Conservation (phyloP, 495 filamentous ascomycete species). For the Talaromyces wortmannii region DNA sequence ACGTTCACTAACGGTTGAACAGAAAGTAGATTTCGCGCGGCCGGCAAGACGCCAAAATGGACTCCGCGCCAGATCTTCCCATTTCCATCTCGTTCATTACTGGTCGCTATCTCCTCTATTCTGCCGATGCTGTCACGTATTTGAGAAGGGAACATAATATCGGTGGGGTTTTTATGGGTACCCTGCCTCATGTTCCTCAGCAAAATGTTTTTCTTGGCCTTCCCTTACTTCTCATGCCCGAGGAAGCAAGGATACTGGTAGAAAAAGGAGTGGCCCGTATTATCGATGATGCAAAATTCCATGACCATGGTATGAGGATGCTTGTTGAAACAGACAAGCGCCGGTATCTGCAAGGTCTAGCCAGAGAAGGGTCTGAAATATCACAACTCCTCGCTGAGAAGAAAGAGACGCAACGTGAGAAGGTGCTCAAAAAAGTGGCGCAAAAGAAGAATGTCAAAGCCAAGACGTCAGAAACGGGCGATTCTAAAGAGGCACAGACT, state of each 20-base stretch:
- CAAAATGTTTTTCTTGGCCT: conserved; percentile 93
- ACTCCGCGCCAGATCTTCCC: conserved; percentile 37
- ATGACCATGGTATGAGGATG: conserved; percentile 51
- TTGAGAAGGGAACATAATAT: conserved; percentile 77
- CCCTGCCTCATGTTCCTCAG: conserved; percentile 82
- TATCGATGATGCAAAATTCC: conserved; percentile 65
- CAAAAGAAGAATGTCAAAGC: conserved; percentile 29
- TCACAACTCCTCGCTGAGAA: conserved; percentile 30
- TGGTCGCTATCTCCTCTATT: conserved; percentile 82
- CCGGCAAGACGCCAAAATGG: conserved; percentile 21
- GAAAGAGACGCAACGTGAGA: conserved; percentile 32
- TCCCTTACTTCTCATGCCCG: conserved; percentile 81
- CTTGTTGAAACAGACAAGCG: conserved; percentile 49
- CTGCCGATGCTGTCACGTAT: conserved; percentile 73
- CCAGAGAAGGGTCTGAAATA: conserved; percentile 37
- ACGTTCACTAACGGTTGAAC: neutral
- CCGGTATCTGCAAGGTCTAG: conserved; percentile 35
- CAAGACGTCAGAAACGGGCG: neutral
- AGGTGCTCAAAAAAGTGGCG: conserved; percentile 32
- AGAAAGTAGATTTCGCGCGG: neutral
- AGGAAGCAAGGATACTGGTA: conserved; percentile 79
- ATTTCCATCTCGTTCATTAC: conserved; percentile 80
- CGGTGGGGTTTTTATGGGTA: conserved; percentile 79
- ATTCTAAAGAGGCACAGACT: too few species aligned
- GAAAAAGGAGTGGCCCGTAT: conserved; percentile 74